Conservation (phyloP, 2,329 filamentous ascomycete genomes). For the Tolypocladium sp. region DNA sequence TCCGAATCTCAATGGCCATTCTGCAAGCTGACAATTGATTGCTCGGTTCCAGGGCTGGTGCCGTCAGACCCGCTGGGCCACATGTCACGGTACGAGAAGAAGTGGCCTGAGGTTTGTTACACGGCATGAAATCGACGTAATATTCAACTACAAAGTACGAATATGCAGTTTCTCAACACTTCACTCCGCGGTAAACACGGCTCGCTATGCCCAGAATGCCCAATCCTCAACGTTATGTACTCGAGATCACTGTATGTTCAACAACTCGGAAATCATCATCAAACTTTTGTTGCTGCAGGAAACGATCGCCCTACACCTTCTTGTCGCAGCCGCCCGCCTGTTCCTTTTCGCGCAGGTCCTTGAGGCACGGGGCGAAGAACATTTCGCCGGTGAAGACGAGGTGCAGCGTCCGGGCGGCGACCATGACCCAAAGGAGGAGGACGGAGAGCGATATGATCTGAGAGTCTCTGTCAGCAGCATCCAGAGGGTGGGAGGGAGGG, state of each 20-base stretch:
- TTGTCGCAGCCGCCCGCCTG: conserved; percentile 15
- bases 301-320: conserved; percentile 11
- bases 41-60: background rate
- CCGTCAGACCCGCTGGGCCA: background rate
- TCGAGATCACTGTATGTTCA: background rate
- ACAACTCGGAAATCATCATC: background rate
- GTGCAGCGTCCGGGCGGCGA: conserved; percentile 27
- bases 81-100: background rate
- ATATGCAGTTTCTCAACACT: background rate
- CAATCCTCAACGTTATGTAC: background rate
- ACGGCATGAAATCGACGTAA: background rate
- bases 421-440: conserved; percentile 31
- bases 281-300: too few relatives aligned
- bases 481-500: background rate
- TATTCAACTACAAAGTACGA: background rate
- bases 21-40: background rate
- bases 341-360: conserved; percentile 24
- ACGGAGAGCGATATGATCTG: conserved; percentile 32
- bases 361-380: conserved; percentile 34
- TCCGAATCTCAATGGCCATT: background rate
- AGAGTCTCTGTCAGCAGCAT: conserved; percentile 3
- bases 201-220: background rate
- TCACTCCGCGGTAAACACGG: background rate
- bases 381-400: conserved; percentile 30
- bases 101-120: background rate